These are phyloP conservation scores for Candida montana DNA, from an alignment of 805 yeast species.

Conservation along the genomic window DNA sequence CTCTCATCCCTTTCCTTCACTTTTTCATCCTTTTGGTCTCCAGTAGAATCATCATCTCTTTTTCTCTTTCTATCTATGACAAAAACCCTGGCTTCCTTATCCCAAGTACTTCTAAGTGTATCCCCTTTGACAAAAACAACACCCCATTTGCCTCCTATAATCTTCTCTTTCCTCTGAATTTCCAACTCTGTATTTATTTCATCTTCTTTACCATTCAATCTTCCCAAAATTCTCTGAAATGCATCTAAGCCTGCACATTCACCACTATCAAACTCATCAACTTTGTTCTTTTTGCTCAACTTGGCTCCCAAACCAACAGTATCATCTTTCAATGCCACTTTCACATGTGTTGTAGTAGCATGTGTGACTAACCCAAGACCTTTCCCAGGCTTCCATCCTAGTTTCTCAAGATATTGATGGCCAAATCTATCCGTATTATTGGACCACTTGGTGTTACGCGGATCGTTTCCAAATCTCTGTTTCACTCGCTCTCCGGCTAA, in stretches of 20 bases:
- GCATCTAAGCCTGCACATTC: conserved; percentile 90
- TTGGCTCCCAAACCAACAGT: conserved; percentile 88
- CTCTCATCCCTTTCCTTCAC: conserved; percentile 21
- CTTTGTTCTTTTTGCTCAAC: conserved; percentile 48
- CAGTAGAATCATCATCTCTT: conserved; percentile 26
- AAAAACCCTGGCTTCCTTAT: conserved; percentile 44
- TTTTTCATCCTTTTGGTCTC: too few species aligned
- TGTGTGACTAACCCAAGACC: conserved; percentile 74
- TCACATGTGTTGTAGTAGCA: conserved; percentile 76
- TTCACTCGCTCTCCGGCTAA: conserved; percentile 75
- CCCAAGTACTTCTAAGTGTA: conserved; percentile 78
- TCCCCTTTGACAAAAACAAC: conserved; percentile 85
- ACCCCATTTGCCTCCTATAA: conserved; percentile 85
- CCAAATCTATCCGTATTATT: conserved; percentile 82
- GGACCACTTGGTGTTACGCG: conserved; percentile 93
- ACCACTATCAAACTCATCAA: conserved; percentile 70
- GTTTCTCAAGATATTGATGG: conserved; percentile 69
- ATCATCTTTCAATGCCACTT: conserved; percentile 77
- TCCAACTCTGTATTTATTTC: conserved; percentile 61
- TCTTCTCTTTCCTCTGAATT: conserved; percentile 57
- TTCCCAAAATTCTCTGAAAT: conserved; percentile 84
- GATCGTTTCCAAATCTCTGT: conserved; percentile 87
- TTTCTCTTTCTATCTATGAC: conserved; percentile 25
- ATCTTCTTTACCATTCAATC: conserved; percentile 81
- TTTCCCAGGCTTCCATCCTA: conserved; percentile 91